Conservation (phyloP, 2,329 filamentous ascomycete genomes). For the Spiromastix sp. region DNA sequence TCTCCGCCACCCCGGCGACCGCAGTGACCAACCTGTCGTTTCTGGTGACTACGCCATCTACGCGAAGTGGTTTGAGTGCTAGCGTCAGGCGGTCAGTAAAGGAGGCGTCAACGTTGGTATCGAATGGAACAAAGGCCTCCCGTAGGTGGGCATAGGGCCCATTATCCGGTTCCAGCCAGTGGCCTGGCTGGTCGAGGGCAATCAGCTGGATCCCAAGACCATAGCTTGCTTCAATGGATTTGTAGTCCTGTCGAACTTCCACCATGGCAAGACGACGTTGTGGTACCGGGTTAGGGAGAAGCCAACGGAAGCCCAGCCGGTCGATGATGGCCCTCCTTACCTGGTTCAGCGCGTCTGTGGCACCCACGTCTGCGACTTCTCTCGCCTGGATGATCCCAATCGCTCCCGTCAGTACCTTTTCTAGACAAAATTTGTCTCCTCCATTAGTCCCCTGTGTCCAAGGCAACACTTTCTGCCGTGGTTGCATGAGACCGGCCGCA, state of each 20-base stretch:
- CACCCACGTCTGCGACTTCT: neutral
- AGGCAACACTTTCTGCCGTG: neutral
- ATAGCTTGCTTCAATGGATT: slow-evolving; percentile 14
- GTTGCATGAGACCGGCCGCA: neutral
- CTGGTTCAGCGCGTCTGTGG: neutral
- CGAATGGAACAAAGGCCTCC: slow-evolving; percentile 23
- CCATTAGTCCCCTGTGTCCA: neutral
- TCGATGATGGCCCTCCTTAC: neutral
- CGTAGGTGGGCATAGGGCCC: slow-evolving; percentile 16
- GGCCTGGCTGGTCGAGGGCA: slow-evolving; percentile 26
- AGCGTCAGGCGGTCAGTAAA: slow-evolving; percentile 21
- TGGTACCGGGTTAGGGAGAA: neutral
- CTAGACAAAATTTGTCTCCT: neutral
- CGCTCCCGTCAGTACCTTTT: neutral
- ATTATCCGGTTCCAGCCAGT: slow-evolving; percentile 27
- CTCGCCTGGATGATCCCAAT: neutral
- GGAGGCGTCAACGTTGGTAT: slow-evolving; percentile 18
- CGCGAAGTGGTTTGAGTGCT: slow-evolving; percentile 16
- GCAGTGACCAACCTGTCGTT: slow-evolving; percentile 20
- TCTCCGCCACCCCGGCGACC: slow-evolving; percentile 22
- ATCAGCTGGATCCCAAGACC: slow-evolving; percentile 29
- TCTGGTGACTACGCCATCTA: slow-evolving; percentile 30
- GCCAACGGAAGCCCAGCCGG: neutral
- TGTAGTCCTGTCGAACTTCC: neutral
- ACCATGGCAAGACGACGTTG: neutral